A percentile compares a stretch with the other conserved stretches of the same genome.
Evolutionary conservation across 495 filamentous ascomycete species (phyloP).

Genomic region (Amphirosellinia nigrospora): DNA sequence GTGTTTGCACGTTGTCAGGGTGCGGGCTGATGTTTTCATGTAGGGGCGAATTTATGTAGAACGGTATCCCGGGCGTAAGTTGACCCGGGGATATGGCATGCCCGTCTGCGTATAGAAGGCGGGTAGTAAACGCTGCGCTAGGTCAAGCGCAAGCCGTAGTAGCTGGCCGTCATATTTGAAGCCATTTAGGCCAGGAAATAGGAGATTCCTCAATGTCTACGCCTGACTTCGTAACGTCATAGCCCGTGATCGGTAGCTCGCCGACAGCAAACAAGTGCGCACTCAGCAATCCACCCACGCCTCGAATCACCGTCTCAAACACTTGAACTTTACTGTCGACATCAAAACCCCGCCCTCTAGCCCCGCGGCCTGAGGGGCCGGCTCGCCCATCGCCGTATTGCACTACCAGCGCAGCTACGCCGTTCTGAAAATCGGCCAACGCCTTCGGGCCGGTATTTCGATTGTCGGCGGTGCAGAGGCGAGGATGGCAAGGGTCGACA

Average conservation of each 20-base stretch:
- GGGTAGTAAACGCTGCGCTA: constrained; percentile 82
- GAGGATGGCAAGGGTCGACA: constrained; percentile 90
- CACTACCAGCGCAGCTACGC: constrained; percentile 76
- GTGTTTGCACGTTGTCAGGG: constrained; percentile 42
- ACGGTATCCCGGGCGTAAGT: constrained; percentile 88
- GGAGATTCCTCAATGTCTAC: constrained; percentile 51
- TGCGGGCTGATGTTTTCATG: constrained; percentile 48
- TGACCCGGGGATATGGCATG: constrained; percentile 92
- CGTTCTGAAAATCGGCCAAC: constrained; percentile 77
- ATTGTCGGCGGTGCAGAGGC: constrained; percentile 67
- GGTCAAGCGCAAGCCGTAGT: constrained; percentile 80
- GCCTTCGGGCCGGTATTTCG: constrained; percentile 63
- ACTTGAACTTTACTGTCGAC: constrained; percentile 97
- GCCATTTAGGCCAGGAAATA: constrained; percentile 74
- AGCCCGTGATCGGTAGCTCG: constrained; percentile 82
- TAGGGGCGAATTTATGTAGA: constrained; percentile 80
- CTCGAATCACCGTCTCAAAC: constrained; percentile 95
- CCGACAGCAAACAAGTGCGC: constrained; percentile 93
- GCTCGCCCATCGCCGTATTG: constrained; percentile 85
- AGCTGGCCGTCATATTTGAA: constrained; percentile 92
- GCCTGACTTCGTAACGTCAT: constrained; percentile 56
- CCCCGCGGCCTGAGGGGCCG: constrained; percentile 72
- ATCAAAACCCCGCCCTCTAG: constrained; percentile 84
- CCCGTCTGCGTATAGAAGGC: constrained; percentile 90
- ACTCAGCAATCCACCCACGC: constrained; percentile 87